phyloP scores from a whole-genome alignment of 2,329 filamentous ascomycete genomes.

The Penicillium sp. region DNA sequence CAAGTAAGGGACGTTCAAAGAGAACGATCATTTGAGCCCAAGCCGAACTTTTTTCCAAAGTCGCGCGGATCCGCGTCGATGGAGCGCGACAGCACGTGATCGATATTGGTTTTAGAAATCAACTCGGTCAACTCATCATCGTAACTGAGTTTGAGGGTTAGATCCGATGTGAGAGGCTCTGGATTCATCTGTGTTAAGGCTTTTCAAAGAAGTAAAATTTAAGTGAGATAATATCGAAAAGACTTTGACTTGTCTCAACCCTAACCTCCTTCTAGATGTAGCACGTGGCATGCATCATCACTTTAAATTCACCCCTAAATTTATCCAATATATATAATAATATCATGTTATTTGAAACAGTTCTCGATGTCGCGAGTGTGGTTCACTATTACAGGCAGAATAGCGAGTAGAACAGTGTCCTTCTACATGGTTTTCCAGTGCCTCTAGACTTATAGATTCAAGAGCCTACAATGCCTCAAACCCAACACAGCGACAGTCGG shows the following conservation, averaged over 20 bases:
- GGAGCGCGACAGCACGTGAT: constrained; percentile 24
- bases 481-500: too few relatives aligned
- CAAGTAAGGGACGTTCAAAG: not conserved
- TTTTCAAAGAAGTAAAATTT: not conserved
- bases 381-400: too few relatives aligned
- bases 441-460: too few relatives aligned
- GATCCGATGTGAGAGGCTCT: too few relatives aligned
- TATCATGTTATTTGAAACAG: constrained; percentile 13
- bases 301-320: too few relatives aligned
- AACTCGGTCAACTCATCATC: not conserved
- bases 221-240: not conserved
- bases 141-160: not conserved
- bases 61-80: constrained; percentile 11
- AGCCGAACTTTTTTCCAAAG: constrained; percentile 3
- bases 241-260: not conserved
- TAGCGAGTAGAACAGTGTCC: too few relatives aligned
- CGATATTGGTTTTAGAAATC: not conserved
- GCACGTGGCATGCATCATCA: not conserved
- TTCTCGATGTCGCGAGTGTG: not conserved
- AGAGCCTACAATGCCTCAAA: too few relatives aligned
- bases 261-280: not conserved
- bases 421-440: too few relatives aligned
- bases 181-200: not conserved
- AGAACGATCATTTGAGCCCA: not conserved
- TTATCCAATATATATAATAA: too few relatives aligned